Percentiles rank a stretch among this genome's conserved stretches.
phyloP scores from a whole-genome alignment of 495 filamentous ascomycete genomes.

The Hypoxylon crocopeplum region DNA sequence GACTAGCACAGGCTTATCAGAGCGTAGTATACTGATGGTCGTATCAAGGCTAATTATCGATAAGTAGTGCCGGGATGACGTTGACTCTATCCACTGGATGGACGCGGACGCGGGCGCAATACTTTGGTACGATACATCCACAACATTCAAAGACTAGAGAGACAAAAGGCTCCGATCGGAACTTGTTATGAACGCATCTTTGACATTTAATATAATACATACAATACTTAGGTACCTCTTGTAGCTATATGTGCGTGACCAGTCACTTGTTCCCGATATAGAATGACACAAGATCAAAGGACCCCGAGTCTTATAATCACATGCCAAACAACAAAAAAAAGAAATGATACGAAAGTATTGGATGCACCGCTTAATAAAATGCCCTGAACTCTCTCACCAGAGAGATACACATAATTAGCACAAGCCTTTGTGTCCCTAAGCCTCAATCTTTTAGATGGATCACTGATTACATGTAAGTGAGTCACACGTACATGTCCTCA shows the following conservation, averaged over 20 bases:
- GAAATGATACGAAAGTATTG: slow-evolving; percentile 27
- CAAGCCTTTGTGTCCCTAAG: too few species aligned
- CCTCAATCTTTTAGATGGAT: too few species aligned
- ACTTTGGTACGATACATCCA: too few species aligned
- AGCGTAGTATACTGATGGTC: not conserved
- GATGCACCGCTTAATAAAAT: too few species aligned
- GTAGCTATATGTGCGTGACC: too few species aligned
- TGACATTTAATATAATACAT: too few species aligned
- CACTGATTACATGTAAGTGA: too few species aligned
- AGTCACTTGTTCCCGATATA: not conserved
- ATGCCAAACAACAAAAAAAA: slow-evolving; percentile 17
- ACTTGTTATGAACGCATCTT: slow-evolving; percentile 7
- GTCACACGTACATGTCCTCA: too few species aligned
- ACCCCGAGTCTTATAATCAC: slow-evolving; percentile 23
- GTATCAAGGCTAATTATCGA: slow-evolving; percentile 6
- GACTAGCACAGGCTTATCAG: too few species aligned
- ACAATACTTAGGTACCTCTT: too few species aligned
- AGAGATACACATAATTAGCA: too few species aligned
- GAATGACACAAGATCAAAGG: slow-evolving; percentile 17
- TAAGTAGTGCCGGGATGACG: slow-evolving; percentile 14
- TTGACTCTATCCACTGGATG: slow-evolving; percentile 5
- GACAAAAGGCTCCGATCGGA: not conserved
- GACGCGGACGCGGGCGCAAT: too few species aligned
- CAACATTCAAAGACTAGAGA: not conserved
- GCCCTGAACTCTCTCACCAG: not conserved